Conservation (phyloP, 1,284 basidiomycete species). For the Phellopilus nigrolimitatus region DNA sequence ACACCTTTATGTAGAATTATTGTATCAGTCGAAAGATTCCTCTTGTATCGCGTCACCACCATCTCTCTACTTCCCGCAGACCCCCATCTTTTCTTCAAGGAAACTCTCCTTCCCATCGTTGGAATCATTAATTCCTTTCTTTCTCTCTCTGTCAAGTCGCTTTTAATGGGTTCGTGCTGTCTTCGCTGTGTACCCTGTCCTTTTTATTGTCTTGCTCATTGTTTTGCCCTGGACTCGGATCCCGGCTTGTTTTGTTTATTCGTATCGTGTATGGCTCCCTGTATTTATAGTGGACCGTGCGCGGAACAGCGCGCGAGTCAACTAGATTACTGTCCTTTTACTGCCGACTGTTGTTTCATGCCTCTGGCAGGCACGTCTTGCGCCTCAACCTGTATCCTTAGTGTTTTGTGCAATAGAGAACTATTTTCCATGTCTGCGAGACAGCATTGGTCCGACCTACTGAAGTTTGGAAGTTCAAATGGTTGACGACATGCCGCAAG, state of each 20-base stretch:
- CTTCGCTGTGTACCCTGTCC: too few relatives aligned
- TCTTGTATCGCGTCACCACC: neutral
- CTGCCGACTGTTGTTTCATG: neutral
- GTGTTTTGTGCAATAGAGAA: neutral
- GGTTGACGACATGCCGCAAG: too few relatives aligned
- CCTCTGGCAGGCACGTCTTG: constrained; percentile 3
- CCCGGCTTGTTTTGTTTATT: constrained; percentile 3
- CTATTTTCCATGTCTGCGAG: neutral
- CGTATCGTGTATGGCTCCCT: neutral
- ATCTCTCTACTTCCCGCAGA: neutral
- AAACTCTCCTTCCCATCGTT: too few relatives aligned
- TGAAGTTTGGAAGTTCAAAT: too few relatives aligned
- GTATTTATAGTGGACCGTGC: neutral
- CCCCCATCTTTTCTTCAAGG: neutral
- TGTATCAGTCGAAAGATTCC: neutral
- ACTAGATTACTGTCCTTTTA: neutral
- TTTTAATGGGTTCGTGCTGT: neutral
- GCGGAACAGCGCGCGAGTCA: neutral
- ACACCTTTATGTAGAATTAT: neutral
- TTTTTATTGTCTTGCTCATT: neutral
- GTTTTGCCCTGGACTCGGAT: neutral
- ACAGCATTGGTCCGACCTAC: neutral
- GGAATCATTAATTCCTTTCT: too few relatives aligned
- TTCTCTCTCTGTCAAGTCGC: too few relatives aligned
- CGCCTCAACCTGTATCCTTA: neutral